These are phyloP conservation scores for Sporisorium exsertum DNA, from an alignment of 1,284 basidiomycete species.

Conservation along the genomic window DNA sequence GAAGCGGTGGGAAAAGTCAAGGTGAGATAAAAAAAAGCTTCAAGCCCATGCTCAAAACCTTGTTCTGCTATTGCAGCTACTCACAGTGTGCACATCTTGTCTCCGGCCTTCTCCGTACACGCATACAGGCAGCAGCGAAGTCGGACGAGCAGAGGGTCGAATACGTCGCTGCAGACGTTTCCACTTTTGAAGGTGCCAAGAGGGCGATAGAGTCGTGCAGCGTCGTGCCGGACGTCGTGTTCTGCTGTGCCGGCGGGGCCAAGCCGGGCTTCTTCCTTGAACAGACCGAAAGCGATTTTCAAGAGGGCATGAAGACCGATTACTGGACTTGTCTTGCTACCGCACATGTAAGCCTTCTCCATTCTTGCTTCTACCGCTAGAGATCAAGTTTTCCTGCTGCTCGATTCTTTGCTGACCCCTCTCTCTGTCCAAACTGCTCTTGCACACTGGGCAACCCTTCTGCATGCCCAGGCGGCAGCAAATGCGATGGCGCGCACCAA, in stretches of 20 bases:
- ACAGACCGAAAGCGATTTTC: slow-evolving; percentile 75
- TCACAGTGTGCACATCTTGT: too few relatives aligned
- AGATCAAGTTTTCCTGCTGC: background rate
- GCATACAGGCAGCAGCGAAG: slow-evolving; percentile 27
- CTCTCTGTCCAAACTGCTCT: background rate
- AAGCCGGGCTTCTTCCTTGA: slow-evolving; percentile 81
- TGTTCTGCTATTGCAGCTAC: background rate
- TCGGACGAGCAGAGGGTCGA: slow-evolving; percentile 30
- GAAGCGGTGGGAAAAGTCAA: slow-evolving; percentile 76
- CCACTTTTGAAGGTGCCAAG: slow-evolving; percentile 58
- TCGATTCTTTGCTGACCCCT: background rate
- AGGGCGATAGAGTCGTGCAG: slow-evolving; percentile 30
- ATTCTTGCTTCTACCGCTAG: background rate
- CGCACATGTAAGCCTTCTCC: slow-evolving; percentile 75
- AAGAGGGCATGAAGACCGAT: slow-evolving; percentile 71
- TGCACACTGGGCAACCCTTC: slow-evolving; percentile 1
- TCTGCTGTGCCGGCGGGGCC: slow-evolving; percentile 80
- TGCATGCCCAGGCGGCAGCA: slow-evolving; percentile 75
- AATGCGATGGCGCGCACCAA: slow-evolving; percentile 78
- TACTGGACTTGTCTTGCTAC: slow-evolving; percentile 78
- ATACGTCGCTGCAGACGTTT: slow-evolving; percentile 62
- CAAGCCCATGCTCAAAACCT: background rate
- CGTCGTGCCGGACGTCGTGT: slow-evolving; percentile 77
- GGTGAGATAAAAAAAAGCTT: slow-evolving; percentile 70
- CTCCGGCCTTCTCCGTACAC: slow-evolving; percentile 5